Base-by-base conservation (phyloP, 1,139 yeast genomes). In the Candida glucosophila region DNA sequence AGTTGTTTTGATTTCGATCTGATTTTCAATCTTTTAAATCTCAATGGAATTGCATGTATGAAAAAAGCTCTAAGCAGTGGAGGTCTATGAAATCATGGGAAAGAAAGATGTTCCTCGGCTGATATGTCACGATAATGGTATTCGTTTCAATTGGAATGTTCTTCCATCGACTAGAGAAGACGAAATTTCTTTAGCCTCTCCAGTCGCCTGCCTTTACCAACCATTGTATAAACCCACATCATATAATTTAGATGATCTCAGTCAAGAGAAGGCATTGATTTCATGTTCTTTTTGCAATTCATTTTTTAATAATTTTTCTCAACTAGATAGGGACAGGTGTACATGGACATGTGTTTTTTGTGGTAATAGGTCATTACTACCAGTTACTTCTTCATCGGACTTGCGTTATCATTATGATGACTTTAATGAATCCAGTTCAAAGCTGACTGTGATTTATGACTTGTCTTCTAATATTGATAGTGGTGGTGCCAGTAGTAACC, bases 111-210 rank as follows among this genome's bases (percentile, higher is more conserved):
- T n/a, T n/a, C n/a, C n/a, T n/a, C n/a, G n/a, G n/a, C n/a, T n/a
- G n/a, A n/a, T n/a, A n/a, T n/a, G n/a, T n/a, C n/a, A n/a, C n/a
- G n/a, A n/a, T n/a, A 58, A 50, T 25, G 63, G 64, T 14, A 56
- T 60, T 17, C 52, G 64, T 21, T 72, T 72, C 57, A 72, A 72
- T 39, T 73, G 77, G 78, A 67, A 72, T 40, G 55, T 67, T 2
- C 62, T 73, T 36, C 67, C 69, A 1, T 46, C 55, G 14, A 61
- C 67, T 1, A 41, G 63, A 19, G 39, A 58, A 6, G 67, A 62
- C 31, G 54, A 49, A 6, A 40, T 54, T 0, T 51, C 43, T 15
- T 32, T 59, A 22, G 45, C 52, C 33, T 44, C 58, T 3, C 67
- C 67, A 1, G 25, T 61, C 20, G 69, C 66, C 5, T 59, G 67